Conservation (phyloP, 768 basidiomycete species). For the Cyathus striatus region DNA sequence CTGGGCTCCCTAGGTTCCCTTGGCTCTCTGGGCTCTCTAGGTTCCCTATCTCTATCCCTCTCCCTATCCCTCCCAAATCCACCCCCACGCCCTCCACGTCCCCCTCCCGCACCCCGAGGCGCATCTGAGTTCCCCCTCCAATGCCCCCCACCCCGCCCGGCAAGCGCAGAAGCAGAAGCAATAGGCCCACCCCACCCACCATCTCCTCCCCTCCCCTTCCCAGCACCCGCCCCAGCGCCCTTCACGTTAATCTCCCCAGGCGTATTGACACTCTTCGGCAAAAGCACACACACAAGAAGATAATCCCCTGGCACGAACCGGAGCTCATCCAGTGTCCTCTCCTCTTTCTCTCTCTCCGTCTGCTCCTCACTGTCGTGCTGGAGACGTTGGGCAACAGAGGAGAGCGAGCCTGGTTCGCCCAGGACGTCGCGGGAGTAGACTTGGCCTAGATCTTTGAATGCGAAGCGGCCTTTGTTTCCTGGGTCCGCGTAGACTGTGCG, state of each 20-base stretch:
- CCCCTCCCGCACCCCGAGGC: constrained; percentile 34
- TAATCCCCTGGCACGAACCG: constrained; percentile 80
- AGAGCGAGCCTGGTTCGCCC: constrained; percentile 68
- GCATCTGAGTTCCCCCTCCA: constrained; percentile 70
- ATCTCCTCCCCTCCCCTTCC: constrained; percentile 29
- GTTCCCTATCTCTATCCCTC: constrained; percentile 25
- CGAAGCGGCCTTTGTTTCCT: constrained; percentile 63
- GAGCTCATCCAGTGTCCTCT: constrained; percentile 74
- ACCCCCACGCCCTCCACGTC: constrained; percentile 36
- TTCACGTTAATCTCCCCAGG: constrained; percentile 52
- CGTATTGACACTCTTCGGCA: constrained; percentile 61
- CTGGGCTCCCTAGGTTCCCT: too few species aligned
- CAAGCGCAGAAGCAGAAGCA: constrained; percentile 25
- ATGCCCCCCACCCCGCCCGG: constrained; percentile 60
- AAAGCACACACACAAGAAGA: constrained; percentile 65
- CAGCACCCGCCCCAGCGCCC: constrained; percentile 31
- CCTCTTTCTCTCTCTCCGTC: constrained; percentile 49
- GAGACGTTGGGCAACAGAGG: constrained; percentile 53
- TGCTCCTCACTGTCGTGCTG: constrained; percentile 41
- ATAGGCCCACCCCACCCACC: constrained; percentile 42
- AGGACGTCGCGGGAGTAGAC: constrained; percentile 84
- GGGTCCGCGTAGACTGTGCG: constrained; percentile 75
- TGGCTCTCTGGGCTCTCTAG: too few species aligned
- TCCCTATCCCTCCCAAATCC: constrained; percentile 25
- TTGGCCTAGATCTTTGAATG: constrained; percentile 75